Conservation (phyloP, 768 basidiomycete genomes). For the Boletales sp. region DNA sequence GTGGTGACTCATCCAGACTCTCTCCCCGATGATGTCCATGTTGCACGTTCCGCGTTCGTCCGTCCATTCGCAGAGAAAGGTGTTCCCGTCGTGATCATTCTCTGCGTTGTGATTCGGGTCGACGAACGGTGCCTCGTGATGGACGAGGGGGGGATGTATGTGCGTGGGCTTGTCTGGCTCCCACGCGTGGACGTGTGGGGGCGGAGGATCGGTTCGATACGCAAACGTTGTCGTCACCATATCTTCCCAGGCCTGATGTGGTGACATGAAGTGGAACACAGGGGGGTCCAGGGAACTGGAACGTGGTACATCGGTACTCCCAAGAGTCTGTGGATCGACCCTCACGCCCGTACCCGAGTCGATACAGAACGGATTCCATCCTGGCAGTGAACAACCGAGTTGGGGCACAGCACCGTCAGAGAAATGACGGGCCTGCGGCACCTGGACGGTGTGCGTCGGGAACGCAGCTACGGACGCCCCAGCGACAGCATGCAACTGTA, state of each 20-base stretch:
- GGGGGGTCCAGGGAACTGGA: not conserved
- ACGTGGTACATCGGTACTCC: not conserved
- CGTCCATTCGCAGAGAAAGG: slow-evolving; percentile 20
- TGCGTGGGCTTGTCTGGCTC: not conserved
- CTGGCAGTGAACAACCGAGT: not conserved
- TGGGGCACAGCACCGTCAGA: not conserved
- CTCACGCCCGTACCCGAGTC: not conserved
- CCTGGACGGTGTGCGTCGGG: not conserved
- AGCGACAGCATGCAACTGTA: not conserved
- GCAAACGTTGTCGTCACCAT: not conserved
- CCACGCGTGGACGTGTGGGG: not conserved
- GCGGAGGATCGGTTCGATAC: not conserved
- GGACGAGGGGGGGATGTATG: not conserved
- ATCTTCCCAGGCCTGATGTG: slow-evolving; percentile 10
- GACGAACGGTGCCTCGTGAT: not conserved
- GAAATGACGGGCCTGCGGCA: not conserved
- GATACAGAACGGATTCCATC: not conserved
- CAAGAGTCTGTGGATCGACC: not conserved
- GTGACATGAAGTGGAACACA: not conserved
- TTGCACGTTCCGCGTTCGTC: slow-evolving; percentile 18
- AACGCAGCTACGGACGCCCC: not conserved
- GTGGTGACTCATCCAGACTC: slow-evolving; percentile 24
- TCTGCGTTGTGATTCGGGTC: not conserved
- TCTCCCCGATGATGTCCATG: slow-evolving; percentile 15
- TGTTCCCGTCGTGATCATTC: slow-evolving; percentile 5